Evolutionary conservation across 495 filamentous ascomycete species (phyloP).

Genomic region (Jackrogersella minutella): DNA sequence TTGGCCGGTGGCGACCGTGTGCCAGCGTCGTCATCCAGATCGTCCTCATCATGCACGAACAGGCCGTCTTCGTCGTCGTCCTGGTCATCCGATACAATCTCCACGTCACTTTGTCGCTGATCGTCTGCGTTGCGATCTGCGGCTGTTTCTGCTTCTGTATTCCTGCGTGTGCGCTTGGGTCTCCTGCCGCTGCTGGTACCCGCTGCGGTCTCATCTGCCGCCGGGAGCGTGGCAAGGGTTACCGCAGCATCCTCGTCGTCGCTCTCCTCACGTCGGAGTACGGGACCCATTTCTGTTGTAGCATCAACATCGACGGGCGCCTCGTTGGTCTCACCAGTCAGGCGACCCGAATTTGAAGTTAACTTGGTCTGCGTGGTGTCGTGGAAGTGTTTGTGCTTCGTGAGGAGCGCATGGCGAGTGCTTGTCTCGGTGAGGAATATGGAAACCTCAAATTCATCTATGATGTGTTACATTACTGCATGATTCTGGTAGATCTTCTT

Average conservation of each 20-base stretch:
- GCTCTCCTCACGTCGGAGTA: slow-evolving; percentile 45
- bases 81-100: slow-evolving; percentile 41
- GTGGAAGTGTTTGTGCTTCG: slow-evolving; percentile 78
- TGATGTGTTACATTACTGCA: slow-evolving; percentile 39
- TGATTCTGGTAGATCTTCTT: slow-evolving; percentile 19
- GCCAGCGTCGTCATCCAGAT: slow-evolving; percentile 37
- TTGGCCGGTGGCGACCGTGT: slow-evolving; percentile 53
- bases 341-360: slow-evolving; percentile 64
- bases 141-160: slow-evolving; percentile 43
- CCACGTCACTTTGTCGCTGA: slow-evolving; percentile 26
- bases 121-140: slow-evolving; percentile 28
- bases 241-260: slow-evolving; percentile 53
- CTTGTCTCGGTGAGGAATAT: slow-evolving; percentile 90
- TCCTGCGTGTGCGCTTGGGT: slow-evolving; percentile 42
- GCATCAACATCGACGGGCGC: slow-evolving; percentile 60
- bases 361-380: slow-evolving; percentile 61
- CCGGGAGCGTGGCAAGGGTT: slow-evolving; percentile 56
- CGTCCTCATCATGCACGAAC: slow-evolving; percentile 44
- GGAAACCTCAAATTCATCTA: slow-evolving; percentile 94
- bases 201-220: slow-evolving; percentile 45
- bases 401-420: slow-evolving; percentile 86
- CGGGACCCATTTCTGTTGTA: slow-evolving; percentile 29
- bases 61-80: slow-evolving; percentile 45
- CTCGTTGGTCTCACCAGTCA: slow-evolving; percentile 64
- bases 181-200: slow-evolving; percentile 36